Conservation (phyloP, 73 alveolate species). For the Tetrahymena malaccensis region DNA sequence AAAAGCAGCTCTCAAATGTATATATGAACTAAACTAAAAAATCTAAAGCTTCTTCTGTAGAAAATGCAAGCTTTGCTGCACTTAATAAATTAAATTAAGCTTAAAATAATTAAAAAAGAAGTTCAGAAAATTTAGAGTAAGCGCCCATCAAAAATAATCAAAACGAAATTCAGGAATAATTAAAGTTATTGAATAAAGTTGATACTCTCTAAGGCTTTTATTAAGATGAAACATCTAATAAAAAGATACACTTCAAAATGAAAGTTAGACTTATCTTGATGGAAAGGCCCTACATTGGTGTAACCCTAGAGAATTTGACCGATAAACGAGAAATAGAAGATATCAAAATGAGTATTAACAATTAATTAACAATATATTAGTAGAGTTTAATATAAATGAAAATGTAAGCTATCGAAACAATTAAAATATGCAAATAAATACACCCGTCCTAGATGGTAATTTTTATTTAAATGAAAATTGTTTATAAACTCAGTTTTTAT, state of each 20-base stretch:
- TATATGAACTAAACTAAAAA: neutral
- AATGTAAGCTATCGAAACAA: neutral
- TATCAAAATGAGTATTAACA: neutral
- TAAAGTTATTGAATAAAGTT: neutral
- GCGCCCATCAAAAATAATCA: neutral
- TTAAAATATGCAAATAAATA: neutral
- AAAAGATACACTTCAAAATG: neutral
- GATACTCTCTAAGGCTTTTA: neutral
- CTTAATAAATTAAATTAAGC: neutral
- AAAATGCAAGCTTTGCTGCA: neutral
- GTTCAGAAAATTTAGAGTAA: neutral
- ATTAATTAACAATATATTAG: neutral
- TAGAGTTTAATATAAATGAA: neutral
- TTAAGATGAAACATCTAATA: neutral
- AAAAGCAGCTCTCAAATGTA: neutral
- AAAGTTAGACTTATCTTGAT: neutral
- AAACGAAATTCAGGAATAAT: neutral
- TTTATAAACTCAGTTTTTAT: no score
- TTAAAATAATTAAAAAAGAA: neutral
- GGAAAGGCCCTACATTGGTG: neutral
- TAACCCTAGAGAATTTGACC: neutral
- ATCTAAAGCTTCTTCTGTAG: neutral
- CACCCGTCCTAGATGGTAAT: neutral
- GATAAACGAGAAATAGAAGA: neutral
- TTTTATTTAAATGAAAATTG: neutral